These are phyloP conservation scores for Aspergillus neoniger DNA, from an alignment of 2,329 filamentous ascomycete species.

Conservation along the genomic window DNA sequence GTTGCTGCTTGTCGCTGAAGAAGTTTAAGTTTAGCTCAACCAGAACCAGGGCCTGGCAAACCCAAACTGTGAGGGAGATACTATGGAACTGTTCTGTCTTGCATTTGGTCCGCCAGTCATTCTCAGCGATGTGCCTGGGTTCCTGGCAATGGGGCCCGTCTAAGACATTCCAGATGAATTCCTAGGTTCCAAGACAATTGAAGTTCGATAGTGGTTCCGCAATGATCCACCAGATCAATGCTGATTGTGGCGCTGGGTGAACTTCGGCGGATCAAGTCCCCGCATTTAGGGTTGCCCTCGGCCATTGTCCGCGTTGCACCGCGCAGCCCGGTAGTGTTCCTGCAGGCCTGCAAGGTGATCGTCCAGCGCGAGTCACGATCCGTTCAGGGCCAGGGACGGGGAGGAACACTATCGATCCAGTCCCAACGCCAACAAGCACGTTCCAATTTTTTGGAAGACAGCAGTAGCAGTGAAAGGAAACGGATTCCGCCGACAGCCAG, in stretches of 20 bases:
- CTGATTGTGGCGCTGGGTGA: neutral
- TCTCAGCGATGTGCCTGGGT: too few relatives aligned
- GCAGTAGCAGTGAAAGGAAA: neutral
- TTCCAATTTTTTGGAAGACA: neutral
- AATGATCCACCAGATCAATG: neutral
- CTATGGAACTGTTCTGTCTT: too few relatives aligned
- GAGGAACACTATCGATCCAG: neutral
- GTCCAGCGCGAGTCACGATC: neutral
- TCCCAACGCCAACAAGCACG: neutral
- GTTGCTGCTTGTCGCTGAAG: neutral
- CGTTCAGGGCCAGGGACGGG: neutral
- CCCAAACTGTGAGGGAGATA: too few relatives aligned
- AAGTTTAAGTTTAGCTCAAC: neutral
- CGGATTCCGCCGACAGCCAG: neutral
- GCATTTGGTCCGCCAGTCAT: too few relatives aligned
- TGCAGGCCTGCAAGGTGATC: constrained; percentile 1
- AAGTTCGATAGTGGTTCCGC: neutral
- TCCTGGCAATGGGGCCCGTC: neutral
- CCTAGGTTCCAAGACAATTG: neutral
- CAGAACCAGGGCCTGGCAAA: neutral
- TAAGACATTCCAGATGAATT: neutral
- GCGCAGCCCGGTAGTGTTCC: neutral
- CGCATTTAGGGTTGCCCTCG: constrained; percentile 1
- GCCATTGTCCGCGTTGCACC: constrained; percentile 2
- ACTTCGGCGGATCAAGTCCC: neutral